A percentile compares a stretch with the other conserved stretches of the same genome.
Conservation (phyloP, 768 basidiomycete species). For the Lactarius tabidus region DNA sequence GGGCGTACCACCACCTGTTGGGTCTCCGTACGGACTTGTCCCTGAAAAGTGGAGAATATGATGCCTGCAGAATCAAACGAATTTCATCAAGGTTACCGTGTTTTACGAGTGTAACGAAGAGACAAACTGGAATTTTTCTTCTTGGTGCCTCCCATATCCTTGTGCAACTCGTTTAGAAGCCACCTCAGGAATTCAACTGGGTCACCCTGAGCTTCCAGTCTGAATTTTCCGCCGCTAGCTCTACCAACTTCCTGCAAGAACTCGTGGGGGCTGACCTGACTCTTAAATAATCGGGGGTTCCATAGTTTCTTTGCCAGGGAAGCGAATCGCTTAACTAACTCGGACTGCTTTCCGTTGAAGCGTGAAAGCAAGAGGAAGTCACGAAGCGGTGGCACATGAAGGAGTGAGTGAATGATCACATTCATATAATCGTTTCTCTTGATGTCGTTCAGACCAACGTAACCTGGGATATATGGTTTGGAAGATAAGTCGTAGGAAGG, state of each 20-base stretch:
- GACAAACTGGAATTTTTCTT: constrained; percentile 83
- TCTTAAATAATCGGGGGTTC: constrained; percentile 96
- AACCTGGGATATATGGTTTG: constrained; percentile 86
- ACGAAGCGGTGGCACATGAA: constrained; percentile 87
- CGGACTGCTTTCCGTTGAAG: constrained; percentile 71
- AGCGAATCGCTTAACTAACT: constrained; percentile 85
- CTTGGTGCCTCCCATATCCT: constrained; percentile 92
- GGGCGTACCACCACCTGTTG: constrained; percentile 88
- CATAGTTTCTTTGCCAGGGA: constrained; percentile 88
- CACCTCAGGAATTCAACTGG: constrained; percentile 95
- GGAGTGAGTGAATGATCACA: constrained; percentile 88
- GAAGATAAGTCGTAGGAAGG: constrained; percentile 82
- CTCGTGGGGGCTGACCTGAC: constrained; percentile 98
- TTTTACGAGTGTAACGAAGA: constrained; percentile 24
- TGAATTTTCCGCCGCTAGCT: constrained; percentile 85
- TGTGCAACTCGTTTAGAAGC: constrained; percentile 90
- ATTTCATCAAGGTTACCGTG: constrained; percentile 8
- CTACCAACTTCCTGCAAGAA: constrained; percentile 95
- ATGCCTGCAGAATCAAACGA: constrained; percentile 50
- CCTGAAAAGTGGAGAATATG: constrained; percentile 92
- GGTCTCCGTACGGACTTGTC: constrained; percentile 86
- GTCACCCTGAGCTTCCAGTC: constrained; percentile 91
- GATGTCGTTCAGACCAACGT: constrained; percentile 96
- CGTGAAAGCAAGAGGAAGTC: constrained; percentile 80
- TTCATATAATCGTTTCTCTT: constrained; percentile 98